Percentiles rank a stretch among this genome's conserved stretches.
phyloP scores from a whole-genome alignment of 2,329 filamentous ascomycete species.

The Cladosporium austrohemisphaericum region DNA sequence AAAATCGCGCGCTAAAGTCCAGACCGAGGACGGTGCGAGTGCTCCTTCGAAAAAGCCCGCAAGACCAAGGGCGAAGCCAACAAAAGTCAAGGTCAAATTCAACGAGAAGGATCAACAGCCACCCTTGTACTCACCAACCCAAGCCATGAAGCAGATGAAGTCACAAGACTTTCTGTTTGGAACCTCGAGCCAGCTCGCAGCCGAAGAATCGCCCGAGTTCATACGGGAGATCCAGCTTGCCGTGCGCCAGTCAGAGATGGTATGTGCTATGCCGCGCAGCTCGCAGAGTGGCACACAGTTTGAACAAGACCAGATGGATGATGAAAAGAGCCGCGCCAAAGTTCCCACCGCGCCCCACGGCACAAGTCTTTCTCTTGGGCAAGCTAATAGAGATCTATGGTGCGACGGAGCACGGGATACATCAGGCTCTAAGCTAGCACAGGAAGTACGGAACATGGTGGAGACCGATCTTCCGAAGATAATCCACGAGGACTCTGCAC shows the following conservation, averaged over 20 bases:
- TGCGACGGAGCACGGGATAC: constrained; percentile 63
- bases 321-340: constrained; percentile 22
- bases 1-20: constrained; percentile 25
- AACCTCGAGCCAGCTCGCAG: constrained; percentile 76
- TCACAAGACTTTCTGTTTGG: constrained; percentile 79
- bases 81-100: constrained; percentile 30
- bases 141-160: constrained; percentile 62
- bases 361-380: constrained; percentile 28
- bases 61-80: constrained; percentile 36
- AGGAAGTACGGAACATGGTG: no score
- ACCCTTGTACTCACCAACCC: constrained; percentile 61
- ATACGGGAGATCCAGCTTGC: constrained; percentile 61
- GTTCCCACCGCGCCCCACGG: constrained; percentile 29
- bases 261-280: constrained; percentile 24
- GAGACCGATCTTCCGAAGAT: neutral
- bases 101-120: constrained; percentile 21
- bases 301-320: neutral
- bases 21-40: constrained; percentile 7
- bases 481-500: neutral
- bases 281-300: constrained; percentile 3
- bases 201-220: constrained; percentile 66
- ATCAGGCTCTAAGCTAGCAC: constrained; percentile 44
- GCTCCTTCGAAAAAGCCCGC: constrained; percentile 20
- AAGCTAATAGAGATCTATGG: constrained; percentile 57
- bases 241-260: constrained; percentile 54